Percentiles rank a stretch among this genome's conserved stretches.
Evolutionary conservation across 2,329 filamentous ascomycete genomes (phyloP).

Genomic region (Trichoderma koningii): DNA sequence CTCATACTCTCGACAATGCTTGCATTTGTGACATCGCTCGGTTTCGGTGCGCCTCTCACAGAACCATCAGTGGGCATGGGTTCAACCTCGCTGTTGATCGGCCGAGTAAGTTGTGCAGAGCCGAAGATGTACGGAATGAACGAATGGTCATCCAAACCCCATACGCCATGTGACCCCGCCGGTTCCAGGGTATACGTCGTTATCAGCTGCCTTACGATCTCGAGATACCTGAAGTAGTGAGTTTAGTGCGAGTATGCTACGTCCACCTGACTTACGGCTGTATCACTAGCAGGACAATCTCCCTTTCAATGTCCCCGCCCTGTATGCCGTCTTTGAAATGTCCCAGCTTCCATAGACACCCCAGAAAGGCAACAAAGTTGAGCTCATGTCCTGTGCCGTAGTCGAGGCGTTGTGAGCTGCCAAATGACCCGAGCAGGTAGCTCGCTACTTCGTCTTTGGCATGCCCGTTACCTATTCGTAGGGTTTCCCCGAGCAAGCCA

Average conservation of each 20-base stretch:
- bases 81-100: conserved; percentile 60
- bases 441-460: conserved; percentile 68
- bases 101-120: conserved; percentile 81
- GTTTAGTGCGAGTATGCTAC: background rate
- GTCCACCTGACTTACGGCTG: conserved; percentile 66
- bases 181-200: conserved; percentile 91
- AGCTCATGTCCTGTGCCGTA: conserved; percentile 97
- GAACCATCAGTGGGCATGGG: conserved; percentile 79
- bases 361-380: conserved; percentile 90
- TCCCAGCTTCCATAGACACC: conserved; percentile 85
- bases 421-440: conserved; percentile 85
- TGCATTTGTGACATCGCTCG: conserved; percentile 66
- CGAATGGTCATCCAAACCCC: conserved; percentile 97
- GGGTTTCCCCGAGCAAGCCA: conserved; percentile 37
- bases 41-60: conserved; percentile 67
- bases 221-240: conserved; percentile 65
- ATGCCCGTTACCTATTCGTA: conserved; percentile 42
- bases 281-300: conserved; percentile 78
- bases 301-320: conserved; percentile 66
- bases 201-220: conserved; percentile 79
- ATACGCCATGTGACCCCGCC: conserved; percentile 93
- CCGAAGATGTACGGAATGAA: conserved; percentile 95
- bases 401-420: conserved; percentile 84
- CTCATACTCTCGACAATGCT: conserved; percentile 67
- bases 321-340: conserved; percentile 64